Base-by-base conservation (phyloP, 2,329 filamentous ascomycete species). In the Aspergillus oerlinghausenensis region DNA sequence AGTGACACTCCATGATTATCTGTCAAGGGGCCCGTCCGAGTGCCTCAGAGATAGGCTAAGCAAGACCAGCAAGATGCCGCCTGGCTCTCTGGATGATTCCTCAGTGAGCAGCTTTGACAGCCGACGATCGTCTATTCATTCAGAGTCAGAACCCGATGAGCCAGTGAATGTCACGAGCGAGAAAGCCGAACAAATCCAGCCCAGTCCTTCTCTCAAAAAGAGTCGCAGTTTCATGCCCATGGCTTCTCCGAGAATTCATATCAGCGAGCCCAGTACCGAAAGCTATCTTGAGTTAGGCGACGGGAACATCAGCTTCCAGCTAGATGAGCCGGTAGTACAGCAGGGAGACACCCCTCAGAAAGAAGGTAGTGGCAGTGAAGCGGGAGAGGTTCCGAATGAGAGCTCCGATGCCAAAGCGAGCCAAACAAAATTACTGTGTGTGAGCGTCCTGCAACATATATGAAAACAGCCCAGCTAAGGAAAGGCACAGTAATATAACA, bases 31-130 rank as follows among this genome's bases (percentile, higher is more conserved):
- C 0, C 83, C 84, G 0, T 79, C 84, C 7, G 70, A 69, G 19
- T 86, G 83, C 59, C 65, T 87, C 4, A 75, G 76, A 11, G 81
- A 84, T 54, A 73, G 84, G 11, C 60, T 87, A 17, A 79, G 68
- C 42, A 57, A 51, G 10, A 63, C 61, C 9, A 59, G 51, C 23
- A 59, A 62, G 40, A 58, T 66, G 4, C 67, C 64, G 10, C 60
- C 63, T 19, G 59, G 60, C 10, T 62, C 64, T 4, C 51, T 63
- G 14, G 69, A 71, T 29, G 67, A 69, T 51, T 70, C 69, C 0
- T 70, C 67, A 1, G 49, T 70, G 19, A 71, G 67, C 55, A 69
- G 67, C 38, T 68, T 69, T 40, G 67, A 66, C 47, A 71, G 66
- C 25, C 63, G 62, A 21, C 65, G 59, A 19, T 64, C 68, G 3